Conservation (phyloP, 495 filamentous ascomycete genomes). For the Neurospora sp. region DNA sequence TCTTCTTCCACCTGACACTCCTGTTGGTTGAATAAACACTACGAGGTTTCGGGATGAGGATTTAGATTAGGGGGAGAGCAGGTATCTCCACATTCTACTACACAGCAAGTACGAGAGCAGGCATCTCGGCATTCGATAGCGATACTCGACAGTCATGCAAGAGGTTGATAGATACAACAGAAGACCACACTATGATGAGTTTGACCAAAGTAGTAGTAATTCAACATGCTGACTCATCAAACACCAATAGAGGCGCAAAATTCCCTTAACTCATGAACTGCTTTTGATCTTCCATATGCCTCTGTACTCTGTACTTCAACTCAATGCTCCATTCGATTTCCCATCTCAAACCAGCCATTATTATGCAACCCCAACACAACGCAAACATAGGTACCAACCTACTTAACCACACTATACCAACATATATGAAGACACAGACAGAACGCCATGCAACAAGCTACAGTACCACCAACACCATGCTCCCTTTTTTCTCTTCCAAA, state of each 20-base stretch:
- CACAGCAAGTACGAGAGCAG: background rate
- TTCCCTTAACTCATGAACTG: background rate
- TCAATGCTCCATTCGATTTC: background rate
- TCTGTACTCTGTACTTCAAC: background rate
- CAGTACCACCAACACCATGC: background rate
- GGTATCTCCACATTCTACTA: background rate
- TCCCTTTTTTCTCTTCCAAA: background rate
- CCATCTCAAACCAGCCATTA: background rate
- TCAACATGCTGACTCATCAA: background rate
- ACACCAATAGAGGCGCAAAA: background rate
- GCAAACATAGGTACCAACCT: background rate
- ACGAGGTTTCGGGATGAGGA: background rate
- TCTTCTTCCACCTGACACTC: background rate
- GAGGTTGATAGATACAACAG: background rate
- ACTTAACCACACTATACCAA: background rate
- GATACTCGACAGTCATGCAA: background rate
- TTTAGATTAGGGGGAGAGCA: background rate
- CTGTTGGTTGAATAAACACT: background rate
- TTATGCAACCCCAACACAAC: background rate
- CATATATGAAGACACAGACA: background rate
- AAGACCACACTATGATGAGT: background rate
- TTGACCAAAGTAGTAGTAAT: background rate
- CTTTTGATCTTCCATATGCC: background rate
- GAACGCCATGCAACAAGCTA: background rate
- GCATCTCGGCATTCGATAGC: background rate